Base-by-base conservation (phyloP, 441 rosid genomes). In the Biscutella laevigata region DNA sequence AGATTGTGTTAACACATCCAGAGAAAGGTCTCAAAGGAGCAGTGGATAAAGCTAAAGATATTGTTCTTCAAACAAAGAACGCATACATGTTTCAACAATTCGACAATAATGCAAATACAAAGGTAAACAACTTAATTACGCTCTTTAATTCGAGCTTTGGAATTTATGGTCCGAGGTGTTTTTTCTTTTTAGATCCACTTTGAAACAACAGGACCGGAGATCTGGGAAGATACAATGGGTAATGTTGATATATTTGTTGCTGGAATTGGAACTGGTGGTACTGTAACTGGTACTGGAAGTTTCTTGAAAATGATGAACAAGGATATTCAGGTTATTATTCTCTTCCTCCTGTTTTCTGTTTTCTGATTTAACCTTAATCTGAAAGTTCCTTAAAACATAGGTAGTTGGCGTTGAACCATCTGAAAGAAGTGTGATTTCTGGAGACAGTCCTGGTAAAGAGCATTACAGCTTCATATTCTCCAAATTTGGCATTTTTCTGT, bases 381-480 rank as follows among this genome's bases (percentile, higher is more conserved):
- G 6, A 29, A 48, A 53, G 26, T 32, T 19, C 28, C 24, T 49
- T 34, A 8, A 49, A 58, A 17, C 63, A 54, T 64, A 86, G 94
- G 77, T 91, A 19, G 77, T 85, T 29, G 98, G 98, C 2, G 96
- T 87, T 65, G 98, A 91, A 67, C 95, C 95, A 59, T 88, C 98
- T 10, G 96, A 87, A 49, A 80, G 92, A 69, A 87, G 88, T 72
- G 68, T 91, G 40, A 76, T 87, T 47, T 91, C 90, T 24, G 91
- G 96, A 67, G 95, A 83, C 59, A 83, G 74, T 34, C 69, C 82
- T 28, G 96, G 95, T 84, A 58, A 41, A 62, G 37, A 50, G 41
- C 32, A 34, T 70, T 34, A 16, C 10, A 14, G 32, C 59, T 17
- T 62, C 32, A 38, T 4, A n/a, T 8, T 68, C 61, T 62, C 15